phyloP scores from a whole-genome alignment of 2,329 filamentous ascomycete genomes.

The Hyphodiscus sp. region DNA sequence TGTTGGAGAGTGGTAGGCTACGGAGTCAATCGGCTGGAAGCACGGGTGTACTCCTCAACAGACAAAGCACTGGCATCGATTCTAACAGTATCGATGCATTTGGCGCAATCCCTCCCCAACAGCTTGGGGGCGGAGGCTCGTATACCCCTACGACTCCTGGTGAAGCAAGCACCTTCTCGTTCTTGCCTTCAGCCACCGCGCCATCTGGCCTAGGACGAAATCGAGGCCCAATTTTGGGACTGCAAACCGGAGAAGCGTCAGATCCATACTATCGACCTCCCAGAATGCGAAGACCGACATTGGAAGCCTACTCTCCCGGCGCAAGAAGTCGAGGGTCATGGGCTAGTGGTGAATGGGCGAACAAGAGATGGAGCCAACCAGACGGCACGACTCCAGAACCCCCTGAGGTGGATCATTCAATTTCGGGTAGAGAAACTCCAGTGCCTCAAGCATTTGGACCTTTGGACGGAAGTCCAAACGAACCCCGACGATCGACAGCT shows the following conservation, averaged over 20 bases:
- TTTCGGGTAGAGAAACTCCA: conserved; percentile 41
- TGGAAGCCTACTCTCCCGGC: conserved; percentile 39
- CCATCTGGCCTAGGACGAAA: conserved; percentile 19
- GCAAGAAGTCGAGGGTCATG: conserved; percentile 38
- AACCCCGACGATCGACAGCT: conserved; percentile 39
- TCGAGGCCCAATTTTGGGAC: conserved; percentile 37
- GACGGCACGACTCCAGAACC: conserved; percentile 34
- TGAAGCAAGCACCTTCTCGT: conserved; percentile 66
- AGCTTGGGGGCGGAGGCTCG: conserved; percentile 47
- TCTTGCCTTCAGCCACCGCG: conserved; percentile 44
- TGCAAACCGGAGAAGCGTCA: conserved; percentile 44
- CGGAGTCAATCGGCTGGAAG: conserved; percentile 57
- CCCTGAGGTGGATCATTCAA: conserved; percentile 34
- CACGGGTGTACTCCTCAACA: conserved; percentile 52
- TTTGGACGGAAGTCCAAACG: conserved; percentile 20
- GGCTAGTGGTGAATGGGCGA: conserved; percentile 40
- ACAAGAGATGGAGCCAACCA: conserved; percentile 31
- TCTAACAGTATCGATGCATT: conserved; percentile 40
- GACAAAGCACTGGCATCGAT: conserved; percentile 48
- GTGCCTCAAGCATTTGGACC: conserved; percentile 34
- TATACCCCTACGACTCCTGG: conserved; percentile 69
- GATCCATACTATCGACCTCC: conserved; percentile 90
- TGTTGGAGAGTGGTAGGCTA: conserved; percentile 58
- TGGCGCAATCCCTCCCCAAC: conserved; percentile 33
- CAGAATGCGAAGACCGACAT: conserved; percentile 59